Conservation (phyloP, 148 eudicot species). For the Arbutus unedo region DNA sequence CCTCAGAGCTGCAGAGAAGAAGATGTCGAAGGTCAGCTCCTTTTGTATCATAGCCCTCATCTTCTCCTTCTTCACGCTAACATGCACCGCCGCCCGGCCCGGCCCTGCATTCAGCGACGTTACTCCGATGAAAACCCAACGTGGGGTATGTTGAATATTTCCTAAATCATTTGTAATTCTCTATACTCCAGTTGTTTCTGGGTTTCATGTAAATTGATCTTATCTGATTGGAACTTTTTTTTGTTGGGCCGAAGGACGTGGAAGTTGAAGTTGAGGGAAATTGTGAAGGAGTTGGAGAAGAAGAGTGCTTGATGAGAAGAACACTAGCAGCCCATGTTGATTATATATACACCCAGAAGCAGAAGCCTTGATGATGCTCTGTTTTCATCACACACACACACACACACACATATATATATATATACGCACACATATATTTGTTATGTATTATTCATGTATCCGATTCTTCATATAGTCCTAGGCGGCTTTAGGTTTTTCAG, state of each 20-base stretch:
- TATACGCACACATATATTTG: too few relatives aligned
- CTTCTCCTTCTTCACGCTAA: constrained; percentile 16
- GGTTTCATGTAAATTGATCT: not conserved
- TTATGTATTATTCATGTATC: not conserved
- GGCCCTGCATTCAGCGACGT: constrained; percentile 18
- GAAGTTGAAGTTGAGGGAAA: constrained; percentile 10
- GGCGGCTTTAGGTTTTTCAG: not conserved
- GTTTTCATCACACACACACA: not conserved
- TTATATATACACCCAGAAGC: constrained; percentile 46
- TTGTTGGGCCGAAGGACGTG: not conserved
- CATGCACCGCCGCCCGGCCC: constrained; percentile 32
- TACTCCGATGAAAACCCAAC: constrained; percentile 26
- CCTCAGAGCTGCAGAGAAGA: not conserved
- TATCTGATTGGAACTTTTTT: not conserved
- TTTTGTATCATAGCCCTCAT: constrained; percentile 29
- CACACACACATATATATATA: too few relatives aligned
- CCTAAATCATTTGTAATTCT: not conserved
- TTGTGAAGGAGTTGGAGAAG: constrained; percentile 34
- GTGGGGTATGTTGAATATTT: constrained; percentile 18
- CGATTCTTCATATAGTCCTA: not conserved
- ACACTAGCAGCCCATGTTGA: constrained; percentile 37
- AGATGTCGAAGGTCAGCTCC: constrained; percentile 30
- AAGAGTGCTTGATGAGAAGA: constrained; percentile 40
- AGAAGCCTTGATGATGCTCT: constrained; percentile 16
- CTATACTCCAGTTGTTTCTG: not conserved